A percentile compares a stretch with the other conserved stretches of the same genome.
Evolutionary conservation across 2,329 filamentous ascomycete genomes (phyloP).

Genomic region (Trichoderma atroviride): DNA sequence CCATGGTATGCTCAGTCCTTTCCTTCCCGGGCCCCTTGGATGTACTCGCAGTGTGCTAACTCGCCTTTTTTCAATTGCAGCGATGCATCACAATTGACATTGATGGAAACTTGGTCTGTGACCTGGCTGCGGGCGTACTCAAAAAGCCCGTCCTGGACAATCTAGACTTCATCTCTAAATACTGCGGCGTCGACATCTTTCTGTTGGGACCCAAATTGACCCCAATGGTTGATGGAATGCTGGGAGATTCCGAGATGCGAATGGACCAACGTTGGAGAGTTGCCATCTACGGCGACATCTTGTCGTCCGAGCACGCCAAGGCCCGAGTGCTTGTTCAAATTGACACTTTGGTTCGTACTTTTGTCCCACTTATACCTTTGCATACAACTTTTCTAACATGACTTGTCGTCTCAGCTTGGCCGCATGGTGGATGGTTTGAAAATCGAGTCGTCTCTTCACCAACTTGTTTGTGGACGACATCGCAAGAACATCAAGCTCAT

Average conservation of each 20-base stretch:
- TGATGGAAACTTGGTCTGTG: slow-evolving; percentile 86
- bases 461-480: slow-evolving; percentile 87
- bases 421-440: slow-evolving; percentile 77
- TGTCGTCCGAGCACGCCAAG: slow-evolving; percentile 96
- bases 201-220: slow-evolving; percentile 86
- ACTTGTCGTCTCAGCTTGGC: slow-evolving; percentile 56
- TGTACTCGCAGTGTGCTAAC: slow-evolving; percentile 22
- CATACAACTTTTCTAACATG: slow-evolving; percentile 28
- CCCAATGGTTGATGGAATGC: slow-evolving; percentile 72
- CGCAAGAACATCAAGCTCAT: slow-evolving; percentile 98
- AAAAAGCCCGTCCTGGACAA: slow-evolving; percentile 78
- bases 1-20: slow-evolving; percentile 68
- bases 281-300: slow-evolving; percentile 91
- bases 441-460: slow-evolving; percentile 85
- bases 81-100: slow-evolving; percentile 92
- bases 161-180: slow-evolving; percentile 82
- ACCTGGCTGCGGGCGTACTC: slow-evolving; percentile 66
- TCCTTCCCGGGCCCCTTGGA: neutral
- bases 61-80: slow-evolving; percentile 49
- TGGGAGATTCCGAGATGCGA: slow-evolving; percentile 78
- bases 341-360: slow-evolving; percentile 73
- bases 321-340: slow-evolving; percentile 96
- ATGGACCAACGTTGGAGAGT: slow-evolving; percentile 90
- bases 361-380: neutral
- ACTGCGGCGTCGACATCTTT: slow-evolving; percentile 96